phyloP scores from a whole-genome alignment of 208 protist species.

The Crithidia fasciculata region DNA sequence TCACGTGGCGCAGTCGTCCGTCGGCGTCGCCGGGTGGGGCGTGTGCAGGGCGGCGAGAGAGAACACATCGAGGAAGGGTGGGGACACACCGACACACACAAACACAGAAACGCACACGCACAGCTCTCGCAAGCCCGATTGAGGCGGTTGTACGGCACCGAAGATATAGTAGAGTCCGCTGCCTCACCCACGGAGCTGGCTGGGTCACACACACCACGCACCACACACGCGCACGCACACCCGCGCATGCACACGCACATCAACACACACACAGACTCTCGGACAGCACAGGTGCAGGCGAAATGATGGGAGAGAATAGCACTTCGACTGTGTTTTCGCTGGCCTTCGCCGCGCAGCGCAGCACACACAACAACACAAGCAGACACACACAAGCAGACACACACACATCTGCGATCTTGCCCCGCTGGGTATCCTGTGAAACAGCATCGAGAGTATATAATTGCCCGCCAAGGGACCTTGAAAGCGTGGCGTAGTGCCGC shows the following conservation, averaged over 20 bases:
- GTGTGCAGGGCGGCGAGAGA: too few relatives aligned
- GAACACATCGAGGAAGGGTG: too few relatives aligned
- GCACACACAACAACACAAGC: slow-evolving; percentile 5
- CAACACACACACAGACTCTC: background rate
- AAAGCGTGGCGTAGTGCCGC: slow-evolving; percentile 4
- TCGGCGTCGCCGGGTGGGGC: too few relatives aligned
- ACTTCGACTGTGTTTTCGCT: slow-evolving; percentile 41
- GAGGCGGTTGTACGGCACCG: slow-evolving; percentile 32
- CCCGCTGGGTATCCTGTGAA: slow-evolving; percentile 47
- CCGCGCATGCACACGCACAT: background rate
- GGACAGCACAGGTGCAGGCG: slow-evolving; percentile 40
- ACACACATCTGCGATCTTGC: slow-evolving; percentile 19
- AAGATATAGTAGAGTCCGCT: slow-evolving; percentile 31
- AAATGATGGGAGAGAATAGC: slow-evolving; percentile 25
- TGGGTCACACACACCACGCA: too few relatives aligned
- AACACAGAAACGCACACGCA: background rate
- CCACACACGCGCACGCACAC: too few relatives aligned
- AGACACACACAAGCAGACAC: background rate
- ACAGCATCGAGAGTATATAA: slow-evolving; percentile 37
- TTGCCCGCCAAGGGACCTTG: slow-evolving; percentile 44
- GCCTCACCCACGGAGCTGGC: slow-evolving; percentile 35
- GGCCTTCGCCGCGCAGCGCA: background rate
- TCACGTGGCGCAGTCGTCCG: background rate
- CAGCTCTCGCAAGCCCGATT: slow-evolving; percentile 37
- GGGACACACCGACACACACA: slow-evolving; percentile 5